Base-by-base conservation (phyloP, 202 grass and related monocot species). In the Sporobolus alterniflorus region DNA sequence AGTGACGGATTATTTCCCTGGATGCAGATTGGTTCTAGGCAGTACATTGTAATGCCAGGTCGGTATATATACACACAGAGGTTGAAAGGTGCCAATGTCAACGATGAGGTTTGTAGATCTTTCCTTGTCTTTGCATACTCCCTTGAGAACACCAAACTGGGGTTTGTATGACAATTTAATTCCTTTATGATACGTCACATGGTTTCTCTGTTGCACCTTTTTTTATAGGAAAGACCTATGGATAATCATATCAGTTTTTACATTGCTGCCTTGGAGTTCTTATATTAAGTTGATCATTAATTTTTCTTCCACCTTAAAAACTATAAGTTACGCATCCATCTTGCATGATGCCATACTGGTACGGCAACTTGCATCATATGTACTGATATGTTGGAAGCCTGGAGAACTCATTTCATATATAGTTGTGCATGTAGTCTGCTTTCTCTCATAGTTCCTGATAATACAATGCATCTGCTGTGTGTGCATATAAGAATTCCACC, bases 21-120 rank as follows among this genome's bases (percentile, higher is more conserved):
- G 0, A 34, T 80, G 40, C 91, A 98, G 93, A 83, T 98, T 67
- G 89, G 93, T 34, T 92, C 91, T 1, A 84, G 96, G 61, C 96
- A 96, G 63, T 94, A 98, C 76, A 96, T 96, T 84, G 96, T 94
- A 59, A 86, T 93, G 73, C 93, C 93, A 4, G 96, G 93, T 18
- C 85, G 96, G 46, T 98, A 89, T 42, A 77, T 98, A 78, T 83
- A 90, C 75, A 93, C 92, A 0, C 91, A 94, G 47, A 90, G 93
- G 67, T 89, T 96, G 85, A 98, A 95, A 85, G 96, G 81, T 12
- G 93, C 96, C 69, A 94, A 90, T 83, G 91, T 92, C 40, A 76
- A 98, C 83, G 96, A 99, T 69, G 89, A 99, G 93, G 96, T 99
- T 64, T 88, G 64, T 17, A 85, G 26, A 39, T 77, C 33, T 30